Base-by-base conservation (phyloP, 2,329 filamentous ascomycete genomes). In the Lachnum nothofagi region DNA sequence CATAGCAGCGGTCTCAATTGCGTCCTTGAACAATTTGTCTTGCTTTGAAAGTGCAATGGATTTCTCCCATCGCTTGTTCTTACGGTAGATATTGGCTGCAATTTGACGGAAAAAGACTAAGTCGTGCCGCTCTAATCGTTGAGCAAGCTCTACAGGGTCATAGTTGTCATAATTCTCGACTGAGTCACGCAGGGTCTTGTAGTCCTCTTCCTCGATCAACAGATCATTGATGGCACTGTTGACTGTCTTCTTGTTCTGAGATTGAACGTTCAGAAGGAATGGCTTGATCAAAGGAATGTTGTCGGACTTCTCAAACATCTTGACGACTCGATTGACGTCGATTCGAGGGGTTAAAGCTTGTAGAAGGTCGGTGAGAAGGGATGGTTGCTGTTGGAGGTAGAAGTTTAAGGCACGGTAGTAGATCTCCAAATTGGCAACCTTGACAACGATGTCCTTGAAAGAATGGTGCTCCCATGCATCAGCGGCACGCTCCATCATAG, bases 31-130 rank as follows among this genome's bases (percentile, higher is more conserved):
- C 14, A 98, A 77, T 80, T 96, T 97, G 76, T 98, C 93, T 69
- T 98, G 91, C 79, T 98, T 98, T 14, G 91, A 97, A 40, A 98
- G 76, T 27, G 89, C 82, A 69, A 98, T 98, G 3, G 91, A 96
- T 75, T 97, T 97, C 75, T 97, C 91, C 94, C 94, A 98, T 56
- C 93, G 83, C 85, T 97, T 97, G 78, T 95, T 97, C 80, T 97
- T 98, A 69, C 94, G 90, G 76, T 97, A 98, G 70, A 98, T 98
- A 72, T 79, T 95, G 58, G 94, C 90, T 4, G 93, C 93, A 65
- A 98, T 95, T 71, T 98, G 93, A 65, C 93, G 86, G 86, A 98
- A 98, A 79, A 98, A 98, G 57, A 98, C 91, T 42, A 98, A 75
- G 49, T 98, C 93, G 66, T 98, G 94, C 75, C 93, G 93, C 80